Conservation (phyloP, 805 yeast species). For the Starmerella davenportii region DNA sequence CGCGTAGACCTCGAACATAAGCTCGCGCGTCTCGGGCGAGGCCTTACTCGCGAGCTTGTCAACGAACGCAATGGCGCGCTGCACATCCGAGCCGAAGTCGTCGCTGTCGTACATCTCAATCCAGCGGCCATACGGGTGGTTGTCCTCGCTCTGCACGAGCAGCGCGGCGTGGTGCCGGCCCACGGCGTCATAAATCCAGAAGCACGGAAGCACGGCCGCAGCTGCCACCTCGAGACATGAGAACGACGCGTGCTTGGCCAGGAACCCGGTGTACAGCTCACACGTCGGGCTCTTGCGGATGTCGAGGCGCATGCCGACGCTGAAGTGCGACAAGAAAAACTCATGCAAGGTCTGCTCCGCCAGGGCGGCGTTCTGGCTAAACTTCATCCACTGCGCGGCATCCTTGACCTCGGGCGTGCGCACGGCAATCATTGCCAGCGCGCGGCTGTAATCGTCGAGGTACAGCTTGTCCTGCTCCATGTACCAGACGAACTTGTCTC, state of each 20-base stretch:
- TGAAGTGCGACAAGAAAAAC: slow-evolving; percentile 3
- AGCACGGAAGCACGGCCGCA: slow-evolving; percentile 16
- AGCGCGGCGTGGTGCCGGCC: slow-evolving; percentile 39
- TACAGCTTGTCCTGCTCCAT: slow-evolving; percentile 14
- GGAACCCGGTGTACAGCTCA: slow-evolving; percentile 12
- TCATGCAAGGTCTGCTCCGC: slow-evolving; percentile 14
- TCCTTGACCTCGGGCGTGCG: slow-evolving; percentile 4
- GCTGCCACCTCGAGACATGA: slow-evolving; percentile 14
- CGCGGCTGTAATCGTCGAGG: slow-evolving; percentile 12
- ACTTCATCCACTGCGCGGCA: slow-evolving; percentile 5
- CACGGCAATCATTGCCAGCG: slow-evolving; percentile 10
- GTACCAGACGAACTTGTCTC: slow-evolving; percentile 8
- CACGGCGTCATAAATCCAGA: slow-evolving; percentile 19
- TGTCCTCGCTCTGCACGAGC: slow-evolving; percentile 40
- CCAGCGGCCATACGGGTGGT: slow-evolving; percentile 32
- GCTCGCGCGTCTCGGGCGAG: slow-evolving; percentile 7
- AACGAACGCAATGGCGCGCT: slow-evolving; percentile 21
- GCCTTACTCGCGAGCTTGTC: slow-evolving; percentile 9
- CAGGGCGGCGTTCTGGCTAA: slow-evolving; percentile 6
- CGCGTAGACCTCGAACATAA: slow-evolving; percentile 12
- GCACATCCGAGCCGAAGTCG: slow-evolving; percentile 31
- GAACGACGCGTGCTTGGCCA: slow-evolving; percentile 8
- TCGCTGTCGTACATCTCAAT: slow-evolving; percentile 41
- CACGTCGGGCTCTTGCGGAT: slow-evolving; percentile 9
- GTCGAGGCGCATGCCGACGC: neutral